Evolutionary conservation across 73 alveolate genomes (phyloP).

Genomic region (Paramecium caudatum): DNA sequence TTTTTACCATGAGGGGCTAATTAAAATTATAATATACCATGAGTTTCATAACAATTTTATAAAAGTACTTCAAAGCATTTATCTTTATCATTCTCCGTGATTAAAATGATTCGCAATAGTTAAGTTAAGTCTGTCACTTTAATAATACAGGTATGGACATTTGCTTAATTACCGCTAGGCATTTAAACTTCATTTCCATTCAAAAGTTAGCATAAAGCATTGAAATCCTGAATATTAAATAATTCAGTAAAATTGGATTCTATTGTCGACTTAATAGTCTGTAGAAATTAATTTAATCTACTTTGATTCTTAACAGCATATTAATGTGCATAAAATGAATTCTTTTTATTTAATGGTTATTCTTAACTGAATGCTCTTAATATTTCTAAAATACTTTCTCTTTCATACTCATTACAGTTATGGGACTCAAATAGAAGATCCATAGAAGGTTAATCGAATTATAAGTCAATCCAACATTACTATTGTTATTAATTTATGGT

Average conservation of each 20-base stretch:
- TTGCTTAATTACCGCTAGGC: not conserved
- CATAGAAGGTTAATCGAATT: constrained; percentile 23
- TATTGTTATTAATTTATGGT: not conserved
- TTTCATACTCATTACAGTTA: constrained; percentile 22
- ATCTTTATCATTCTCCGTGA: constrained; percentile 2
- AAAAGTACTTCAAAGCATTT: constrained; percentile 13
- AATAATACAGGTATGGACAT: not conserved
- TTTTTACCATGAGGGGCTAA: constrained; percentile 28
- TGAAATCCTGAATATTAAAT: not conserved
- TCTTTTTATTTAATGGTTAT: not conserved
- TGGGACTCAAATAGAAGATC: constrained; percentile 4
- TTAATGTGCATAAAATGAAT: not conserved
- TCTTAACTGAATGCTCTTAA: not conserved
- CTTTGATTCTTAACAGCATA: constrained; percentile 6
- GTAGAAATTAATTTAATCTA: constrained; percentile 6
- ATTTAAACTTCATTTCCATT: constrained; percentile 45
- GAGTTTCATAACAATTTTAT: constrained; percentile 40
- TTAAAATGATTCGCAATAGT: not conserved
- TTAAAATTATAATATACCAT: not conserved
- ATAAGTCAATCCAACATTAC: constrained; percentile 1
- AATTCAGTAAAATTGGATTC: not conserved
- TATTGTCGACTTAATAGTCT: not conserved
- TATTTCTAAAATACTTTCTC: not conserved
- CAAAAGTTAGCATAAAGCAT: not conserved
- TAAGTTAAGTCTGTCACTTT: constrained; percentile 2